Percentiles rank a stretch among this genome's conserved stretches.
Evolutionary conservation across 2,329 filamentous ascomycete species (phyloP).

Genomic region (Fusarium temperatum): DNA sequence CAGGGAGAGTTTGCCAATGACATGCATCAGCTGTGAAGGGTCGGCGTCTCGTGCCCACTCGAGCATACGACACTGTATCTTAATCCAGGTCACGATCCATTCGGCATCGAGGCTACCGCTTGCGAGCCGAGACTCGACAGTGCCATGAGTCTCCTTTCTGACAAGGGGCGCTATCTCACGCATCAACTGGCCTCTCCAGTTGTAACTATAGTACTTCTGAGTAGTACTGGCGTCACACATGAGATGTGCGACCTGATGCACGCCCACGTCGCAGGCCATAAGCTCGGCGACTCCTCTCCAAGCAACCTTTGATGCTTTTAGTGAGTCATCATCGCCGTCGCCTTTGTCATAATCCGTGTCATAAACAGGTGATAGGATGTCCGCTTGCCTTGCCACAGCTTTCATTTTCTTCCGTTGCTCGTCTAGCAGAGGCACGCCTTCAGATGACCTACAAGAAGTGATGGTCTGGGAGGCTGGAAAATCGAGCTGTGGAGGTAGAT

Average conservation of each 20-base stretch:
- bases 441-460: neutral
- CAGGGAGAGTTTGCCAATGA: constrained; percentile 38
- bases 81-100: constrained; percentile 48
- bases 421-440: neutral
- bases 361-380: neutral
- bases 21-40: constrained; percentile 44
- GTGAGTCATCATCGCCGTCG: neutral
- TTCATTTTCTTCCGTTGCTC: neutral
- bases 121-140: constrained; percentile 52
- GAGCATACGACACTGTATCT: constrained; percentile 46
- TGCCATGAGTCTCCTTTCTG: neutral
- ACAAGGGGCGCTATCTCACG: neutral
- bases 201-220: neutral
- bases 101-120: constrained; percentile 46
- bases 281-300: constrained; percentile 40
- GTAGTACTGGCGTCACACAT: neutral
- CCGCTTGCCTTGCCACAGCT: neutral
- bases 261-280: constrained; percentile 35
- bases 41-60: constrained; percentile 41
- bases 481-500: constrained; percentile 17
- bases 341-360: neutral
- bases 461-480: neutral
- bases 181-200: constrained; percentile 36
- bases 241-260: constrained; percentile 36
- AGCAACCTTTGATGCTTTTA: neutral